A percentile compares a stretch with the other conserved stretches of the same genome.
Evolutionary conservation across 768 basidiomycete species (phyloP).

Genomic region (Pisolithus microcarpus): DNA sequence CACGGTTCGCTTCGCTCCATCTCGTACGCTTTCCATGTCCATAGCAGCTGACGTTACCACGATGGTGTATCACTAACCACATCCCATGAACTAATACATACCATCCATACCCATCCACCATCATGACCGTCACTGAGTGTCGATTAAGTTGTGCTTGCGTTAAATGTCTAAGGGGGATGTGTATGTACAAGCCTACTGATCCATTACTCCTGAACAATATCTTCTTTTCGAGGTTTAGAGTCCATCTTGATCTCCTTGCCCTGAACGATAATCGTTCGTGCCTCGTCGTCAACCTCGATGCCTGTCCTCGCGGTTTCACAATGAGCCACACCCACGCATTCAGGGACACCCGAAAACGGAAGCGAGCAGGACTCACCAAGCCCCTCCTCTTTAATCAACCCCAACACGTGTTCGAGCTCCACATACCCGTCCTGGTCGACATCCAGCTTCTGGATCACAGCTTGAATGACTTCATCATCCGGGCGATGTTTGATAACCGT

Average conservation of each 20-base stretch:
- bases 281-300: constrained; percentile 79
- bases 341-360: neutral
- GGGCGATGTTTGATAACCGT: constrained; percentile 92
- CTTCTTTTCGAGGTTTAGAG: constrained; percentile 84
- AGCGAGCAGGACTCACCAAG: constrained; percentile 42
- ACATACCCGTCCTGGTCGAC: constrained; percentile 95
- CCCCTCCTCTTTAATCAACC: constrained; percentile 81
- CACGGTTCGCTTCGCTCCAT: neutral
- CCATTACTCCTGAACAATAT: constrained; percentile 74
- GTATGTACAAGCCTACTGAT: neutral
- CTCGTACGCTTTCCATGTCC: neutral
- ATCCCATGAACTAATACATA: neutral
- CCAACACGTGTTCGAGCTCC: constrained; percentile 89
- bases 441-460: constrained; percentile 88
- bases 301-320: constrained; percentile 35
- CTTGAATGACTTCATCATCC: constrained; percentile 80
- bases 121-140: neutral
- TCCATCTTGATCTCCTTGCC: constrained; percentile 73
- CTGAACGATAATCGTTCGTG: constrained; percentile 75
- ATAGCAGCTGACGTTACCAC: neutral
- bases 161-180: neutral
- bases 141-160: neutral
- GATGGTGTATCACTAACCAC: neutral
- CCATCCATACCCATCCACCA: neutral
- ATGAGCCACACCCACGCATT: neutral